Evolutionary conservation across 805 yeast genomes (phyloP).

Genomic region (Cephaloascus fragrans): DNA sequence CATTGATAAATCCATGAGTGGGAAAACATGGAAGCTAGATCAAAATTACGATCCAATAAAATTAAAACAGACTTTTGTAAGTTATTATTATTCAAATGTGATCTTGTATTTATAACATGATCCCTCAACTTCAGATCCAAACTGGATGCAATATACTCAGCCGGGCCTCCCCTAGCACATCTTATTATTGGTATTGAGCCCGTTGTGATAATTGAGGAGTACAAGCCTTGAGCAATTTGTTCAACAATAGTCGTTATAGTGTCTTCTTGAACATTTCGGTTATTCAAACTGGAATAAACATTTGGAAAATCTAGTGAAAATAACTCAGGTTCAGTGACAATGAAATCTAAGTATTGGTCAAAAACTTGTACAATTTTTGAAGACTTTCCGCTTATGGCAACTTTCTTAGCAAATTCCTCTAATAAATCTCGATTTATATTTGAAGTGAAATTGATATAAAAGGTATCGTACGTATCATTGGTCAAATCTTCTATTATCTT

Average conservation of each 20-base stretch:
- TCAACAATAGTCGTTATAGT: slow-evolving; percentile 62
- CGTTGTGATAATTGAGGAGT: slow-evolving; percentile 68
- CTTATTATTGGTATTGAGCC: slow-evolving; percentile 83
- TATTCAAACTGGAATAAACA: slow-evolving; percentile 61
- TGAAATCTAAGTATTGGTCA: slow-evolving; percentile 88
- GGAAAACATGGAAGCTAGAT: slow-evolving; percentile 85
- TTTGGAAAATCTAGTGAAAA: slow-evolving; percentile 66
- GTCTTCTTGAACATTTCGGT: slow-evolving; percentile 65
- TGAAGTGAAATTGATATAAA: slow-evolving; percentile 81
- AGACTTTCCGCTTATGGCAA: slow-evolving; percentile 63
- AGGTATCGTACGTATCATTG: slow-evolving; percentile 65
- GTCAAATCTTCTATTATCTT: slow-evolving; percentile 64
- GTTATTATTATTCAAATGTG: slow-evolving; percentile 11
- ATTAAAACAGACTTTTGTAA: slow-evolving; percentile 68
- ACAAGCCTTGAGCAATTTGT: slow-evolving; percentile 67
- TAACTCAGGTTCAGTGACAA: slow-evolving; percentile 87
- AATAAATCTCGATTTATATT: slow-evolving; percentile 66
- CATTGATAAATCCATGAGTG: slow-evolving; percentile 99
- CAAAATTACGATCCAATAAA: slow-evolving; percentile 80
- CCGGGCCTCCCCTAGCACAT: slow-evolving; percentile 89
- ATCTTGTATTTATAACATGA: slow-evolving; percentile 64
- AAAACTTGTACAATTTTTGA: slow-evolving; percentile 74
- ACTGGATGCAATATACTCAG: slow-evolving; percentile 85
- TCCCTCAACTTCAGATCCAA: slow-evolving; percentile 80
- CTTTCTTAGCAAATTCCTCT: slow-evolving; percentile 82